Percentiles rank a stretch among this genome's conserved stretches.
Conservation (phyloP, 768 basidiomycete genomes). For the Trametes meyenii region DNA sequence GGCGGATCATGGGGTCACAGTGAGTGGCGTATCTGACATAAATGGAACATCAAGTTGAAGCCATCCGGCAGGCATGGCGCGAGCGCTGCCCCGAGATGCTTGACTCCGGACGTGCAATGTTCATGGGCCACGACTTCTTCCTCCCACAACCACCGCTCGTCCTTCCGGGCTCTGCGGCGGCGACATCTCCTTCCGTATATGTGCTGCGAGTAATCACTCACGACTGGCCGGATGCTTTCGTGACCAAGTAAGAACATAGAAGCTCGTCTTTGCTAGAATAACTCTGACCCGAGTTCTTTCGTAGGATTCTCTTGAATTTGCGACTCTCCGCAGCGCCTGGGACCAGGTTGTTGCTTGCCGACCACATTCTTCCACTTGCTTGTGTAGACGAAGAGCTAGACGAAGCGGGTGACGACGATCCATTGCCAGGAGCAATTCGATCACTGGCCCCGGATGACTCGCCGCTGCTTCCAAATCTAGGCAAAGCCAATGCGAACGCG, state of each 20-base stretch:
- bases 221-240: slow-evolving; percentile 72
- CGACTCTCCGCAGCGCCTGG: slow-evolving; percentile 42
- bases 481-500: slow-evolving; percentile 68
- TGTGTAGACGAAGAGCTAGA: slow-evolving; percentile 53
- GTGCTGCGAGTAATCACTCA: slow-evolving; percentile 73
- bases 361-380: slow-evolving; percentile 70
- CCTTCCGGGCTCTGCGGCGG: slow-evolving; percentile 21
- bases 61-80: slow-evolving; percentile 55
- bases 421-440: slow-evolving; percentile 45
- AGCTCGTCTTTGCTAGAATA: not conserved
- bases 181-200: slow-evolving; percentile 58
- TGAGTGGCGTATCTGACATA: slow-evolving; percentile 12
- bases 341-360: slow-evolving; percentile 70
- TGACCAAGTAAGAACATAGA: slow-evolving; percentile 24
- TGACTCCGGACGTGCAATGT: slow-evolving; percentile 52
- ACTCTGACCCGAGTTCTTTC: slow-evolving; percentile 33
- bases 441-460: slow-evolving; percentile 56
- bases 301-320: slow-evolving; percentile 48
- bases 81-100: slow-evolving; percentile 60
- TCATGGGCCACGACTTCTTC: slow-evolving; percentile 82
- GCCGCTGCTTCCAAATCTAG: slow-evolving; percentile 73
- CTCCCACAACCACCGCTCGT: slow-evolving; percentile 49
- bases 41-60: not conserved
- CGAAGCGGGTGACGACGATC: slow-evolving; percentile 37
- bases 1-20: slow-evolving; percentile 48